Conservation (phyloP, 2,329 filamentous ascomycete genomes). For the Epichloe scottii region DNA sequence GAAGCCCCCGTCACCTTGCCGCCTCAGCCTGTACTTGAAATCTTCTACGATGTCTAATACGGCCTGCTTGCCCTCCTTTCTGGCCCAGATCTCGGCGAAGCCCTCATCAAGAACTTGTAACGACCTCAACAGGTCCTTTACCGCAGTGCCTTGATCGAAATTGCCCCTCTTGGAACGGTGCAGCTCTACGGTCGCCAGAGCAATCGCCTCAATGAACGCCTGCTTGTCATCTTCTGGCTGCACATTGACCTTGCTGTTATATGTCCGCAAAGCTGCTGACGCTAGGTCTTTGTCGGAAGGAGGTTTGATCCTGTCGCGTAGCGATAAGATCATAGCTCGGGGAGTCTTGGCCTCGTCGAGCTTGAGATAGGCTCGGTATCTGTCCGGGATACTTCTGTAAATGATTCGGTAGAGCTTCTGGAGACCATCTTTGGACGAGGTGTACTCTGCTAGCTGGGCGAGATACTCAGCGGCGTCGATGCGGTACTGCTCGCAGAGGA, state of each 20-base stretch:
- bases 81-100: conserved; percentile 1
- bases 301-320: conserved; percentile 1
- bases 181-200: conserved; percentile 4
- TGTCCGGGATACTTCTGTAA: conserved; percentile 4
- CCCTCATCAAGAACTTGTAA: conserved; percentile 4
- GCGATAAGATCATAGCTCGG: conserved; percentile 4
- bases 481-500: conserved; percentile 7
- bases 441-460: conserved; percentile 1
- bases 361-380: conserved; percentile 5
- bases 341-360: conserved; percentile 5
- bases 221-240: conserved; percentile 4
- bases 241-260: conserved; percentile 1
- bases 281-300: conserved; percentile 1
- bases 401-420: conserved; percentile 6
- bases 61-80: background rate
- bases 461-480: conserved; percentile 6
- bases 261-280: background rate
- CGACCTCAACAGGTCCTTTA: background rate
- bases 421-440: conserved; percentile 2
- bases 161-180: conserved; percentile 1
- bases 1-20: background rate
- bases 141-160: conserved; percentile 4
- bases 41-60: conserved; percentile 7
- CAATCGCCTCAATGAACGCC: conserved; percentile 4
- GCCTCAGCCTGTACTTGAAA: conserved; percentile 4